Conservation (phyloP, 2,329 filamentous ascomycete genomes). For the Talaromyces pinophilus region DNA sequence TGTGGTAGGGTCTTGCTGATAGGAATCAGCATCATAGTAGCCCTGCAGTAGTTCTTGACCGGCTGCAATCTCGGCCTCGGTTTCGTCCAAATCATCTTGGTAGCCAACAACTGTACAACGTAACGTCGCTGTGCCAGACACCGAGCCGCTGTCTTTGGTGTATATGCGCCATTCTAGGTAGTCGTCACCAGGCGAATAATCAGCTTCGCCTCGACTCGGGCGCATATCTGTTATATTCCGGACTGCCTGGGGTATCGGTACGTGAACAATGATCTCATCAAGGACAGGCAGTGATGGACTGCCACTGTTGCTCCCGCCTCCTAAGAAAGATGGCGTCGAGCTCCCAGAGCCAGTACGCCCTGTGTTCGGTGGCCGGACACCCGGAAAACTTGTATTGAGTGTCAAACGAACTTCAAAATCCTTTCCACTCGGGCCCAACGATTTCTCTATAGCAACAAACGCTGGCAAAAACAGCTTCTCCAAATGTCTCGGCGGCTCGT, state of each 20-base stretch:
- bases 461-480: conserved; percentile 79
- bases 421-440: conserved; percentile 69
- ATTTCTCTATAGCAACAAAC: conserved; percentile 76
- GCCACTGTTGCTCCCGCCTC: conserved; percentile 53
- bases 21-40: conserved; percentile 46
- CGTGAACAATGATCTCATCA: conserved; percentile 74
- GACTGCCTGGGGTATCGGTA: conserved; percentile 77
- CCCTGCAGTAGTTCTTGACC: conserved; percentile 46
- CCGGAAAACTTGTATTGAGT: conserved; percentile 66
- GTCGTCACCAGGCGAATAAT: conserved; percentile 71
- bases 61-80: conserved; percentile 35
- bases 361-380: conserved; percentile 44
- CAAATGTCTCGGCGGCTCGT: conserved; percentile 54
- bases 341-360: conserved; percentile 48
- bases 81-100: conserved; percentile 52
- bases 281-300: conserved; percentile 63
- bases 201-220: conserved; percentile 78
- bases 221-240: conserved; percentile 81
- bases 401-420: conserved; percentile 87
- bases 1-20: conserved; percentile 29
- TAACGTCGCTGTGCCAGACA: conserved; percentile 69
- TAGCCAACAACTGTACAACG: conserved; percentile 78
- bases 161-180: conserved; percentile 81
- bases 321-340: conserved; percentile 52
- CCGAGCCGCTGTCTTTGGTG: conserved; percentile 70